These are phyloP conservation scores for Rhytidiadelphus loreus DNA, from an alignment of 225 moss, liverwort and hornwort species.

Conservation along the genomic window DNA sequence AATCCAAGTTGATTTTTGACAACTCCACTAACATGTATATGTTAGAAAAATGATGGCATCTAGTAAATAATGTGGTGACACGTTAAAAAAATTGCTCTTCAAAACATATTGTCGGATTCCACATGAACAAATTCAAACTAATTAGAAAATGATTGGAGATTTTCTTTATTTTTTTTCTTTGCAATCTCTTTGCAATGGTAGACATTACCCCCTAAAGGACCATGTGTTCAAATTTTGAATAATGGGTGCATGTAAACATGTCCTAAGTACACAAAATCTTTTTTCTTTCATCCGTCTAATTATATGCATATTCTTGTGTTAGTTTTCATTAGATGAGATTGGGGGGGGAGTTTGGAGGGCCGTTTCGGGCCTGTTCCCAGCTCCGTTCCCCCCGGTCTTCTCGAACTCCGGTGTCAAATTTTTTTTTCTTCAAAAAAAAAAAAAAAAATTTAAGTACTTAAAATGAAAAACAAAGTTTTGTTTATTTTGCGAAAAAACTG, in stretches of 20 bases:
- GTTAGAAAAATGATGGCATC: not conserved
- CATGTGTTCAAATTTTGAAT: not conserved
- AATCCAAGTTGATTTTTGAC: rapidly evolving
- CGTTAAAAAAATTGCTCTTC: not conserved
- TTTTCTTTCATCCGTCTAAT: not conserved
- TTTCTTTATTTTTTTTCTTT: not conserved
- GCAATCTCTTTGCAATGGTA: not conserved
- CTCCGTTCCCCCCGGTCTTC: too few relatives aligned
- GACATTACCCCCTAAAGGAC: not conserved
- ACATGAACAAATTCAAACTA: not conserved
- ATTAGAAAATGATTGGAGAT: not conserved
- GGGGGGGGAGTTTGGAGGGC: too few relatives aligned
- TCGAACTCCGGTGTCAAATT: too few relatives aligned
- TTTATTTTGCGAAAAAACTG: too few relatives aligned
- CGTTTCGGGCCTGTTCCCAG: too few relatives aligned
- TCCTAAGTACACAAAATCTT: not conserved
- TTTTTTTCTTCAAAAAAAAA: too few relatives aligned
- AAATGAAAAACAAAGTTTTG: too few relatives aligned
- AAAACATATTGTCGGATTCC: not conserved
- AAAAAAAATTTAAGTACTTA: too few relatives aligned
- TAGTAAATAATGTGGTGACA: not conserved
- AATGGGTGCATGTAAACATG: not conserved
- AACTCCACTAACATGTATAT: not conserved
- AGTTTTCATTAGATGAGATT: too few relatives aligned
- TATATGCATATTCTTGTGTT: not conserved